Evolutionary conservation across 192 early-diverging fungal genomes (phyloP), one percentile per base, ranked within the genome.

Genomic region (Coemansia sp.): DNA sequence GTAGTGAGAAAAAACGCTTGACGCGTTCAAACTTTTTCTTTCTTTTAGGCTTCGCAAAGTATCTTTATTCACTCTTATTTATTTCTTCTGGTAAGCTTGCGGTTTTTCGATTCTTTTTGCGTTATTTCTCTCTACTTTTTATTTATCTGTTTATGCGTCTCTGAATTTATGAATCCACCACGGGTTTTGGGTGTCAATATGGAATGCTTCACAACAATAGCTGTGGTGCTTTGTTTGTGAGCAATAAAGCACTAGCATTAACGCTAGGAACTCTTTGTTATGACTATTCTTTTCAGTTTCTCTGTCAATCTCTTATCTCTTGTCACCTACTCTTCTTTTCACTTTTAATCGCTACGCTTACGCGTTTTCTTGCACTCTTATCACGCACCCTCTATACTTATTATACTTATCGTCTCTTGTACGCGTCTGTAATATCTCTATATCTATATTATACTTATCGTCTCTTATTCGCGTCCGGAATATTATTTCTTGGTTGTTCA

Each of bases 1-100:
- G 10, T 19, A 15, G 57, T 19, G 41, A 59, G 38, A 57, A 57
- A 59, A 59, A 37, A 39, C 15, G 19, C 14, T 9, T 7, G 15
- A 37, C 55, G 29, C 29, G 55, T 32, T 57, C 15, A 47, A 11
- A 41, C 52, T 48, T 25, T 50, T 56, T 52, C 47, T 49, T 60
- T 56, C 25, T 57, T 57, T 37, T 22, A n/a, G 29, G 39, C 49
- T 60, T 60, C 29, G 22, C 23, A 62, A 54, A 35, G 51, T 49
- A 8, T 65, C 29, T 51, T 52, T 27, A 57, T 43, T 39, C 29
- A 17, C 55, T 48, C 19, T 57, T 22, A 37, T 37, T 57, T 58
- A 29, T 64, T 25, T 61, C 35, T 49, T 64, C 54, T 73, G 71
- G 71, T 73, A 73, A 73, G 71, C 71, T 67, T 64, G 38, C 29